These are phyloP conservation scores for Populus simonii DNA, from an alignment of 345 rosid species.

Conservation along the genomic window DNA sequence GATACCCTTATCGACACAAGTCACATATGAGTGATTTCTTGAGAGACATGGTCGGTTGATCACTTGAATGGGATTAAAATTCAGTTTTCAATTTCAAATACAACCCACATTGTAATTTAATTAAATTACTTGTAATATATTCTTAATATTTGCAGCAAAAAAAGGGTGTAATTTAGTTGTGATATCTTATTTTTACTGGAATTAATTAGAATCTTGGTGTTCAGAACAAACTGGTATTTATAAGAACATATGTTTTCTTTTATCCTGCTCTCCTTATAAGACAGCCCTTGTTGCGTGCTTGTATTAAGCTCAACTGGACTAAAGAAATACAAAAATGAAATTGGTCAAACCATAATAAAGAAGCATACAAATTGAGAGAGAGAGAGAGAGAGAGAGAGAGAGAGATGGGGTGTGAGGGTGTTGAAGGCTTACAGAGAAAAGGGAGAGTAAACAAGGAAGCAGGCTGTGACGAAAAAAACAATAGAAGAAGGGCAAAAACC, in stretches of 20 bases:
- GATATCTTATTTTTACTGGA: not conserved
- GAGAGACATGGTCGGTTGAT: not conserved
- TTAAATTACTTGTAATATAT: not conserved
- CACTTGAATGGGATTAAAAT: not conserved
- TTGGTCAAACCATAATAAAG: too few species aligned
- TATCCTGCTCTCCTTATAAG: too few species aligned
- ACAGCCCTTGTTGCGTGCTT: too few species aligned
- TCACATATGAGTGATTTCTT: not conserved
- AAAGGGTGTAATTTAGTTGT: not conserved
- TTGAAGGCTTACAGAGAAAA: not conserved
- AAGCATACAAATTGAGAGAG: too few species aligned
- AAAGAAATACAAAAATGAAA: too few species aligned
- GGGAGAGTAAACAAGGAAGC: not conserved
- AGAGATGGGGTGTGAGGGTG: too few species aligned
- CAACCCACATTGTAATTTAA: not conserved
- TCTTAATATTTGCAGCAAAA: not conserved
- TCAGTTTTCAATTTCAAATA: not conserved
- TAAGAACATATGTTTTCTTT: not conserved
- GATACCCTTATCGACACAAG: not conserved
- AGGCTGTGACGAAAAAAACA: not conserved
- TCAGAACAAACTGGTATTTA: not conserved
- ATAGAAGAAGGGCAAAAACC: not conserved
- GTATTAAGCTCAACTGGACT: too few species aligned
- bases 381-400: too few species aligned
- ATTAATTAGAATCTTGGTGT: not conserved